Evolutionary conservation across 129 eudicot genomes (phyloP), one percentile per base, ranked within the genome.

Genomic region (Escallonia herrerae): DNA sequence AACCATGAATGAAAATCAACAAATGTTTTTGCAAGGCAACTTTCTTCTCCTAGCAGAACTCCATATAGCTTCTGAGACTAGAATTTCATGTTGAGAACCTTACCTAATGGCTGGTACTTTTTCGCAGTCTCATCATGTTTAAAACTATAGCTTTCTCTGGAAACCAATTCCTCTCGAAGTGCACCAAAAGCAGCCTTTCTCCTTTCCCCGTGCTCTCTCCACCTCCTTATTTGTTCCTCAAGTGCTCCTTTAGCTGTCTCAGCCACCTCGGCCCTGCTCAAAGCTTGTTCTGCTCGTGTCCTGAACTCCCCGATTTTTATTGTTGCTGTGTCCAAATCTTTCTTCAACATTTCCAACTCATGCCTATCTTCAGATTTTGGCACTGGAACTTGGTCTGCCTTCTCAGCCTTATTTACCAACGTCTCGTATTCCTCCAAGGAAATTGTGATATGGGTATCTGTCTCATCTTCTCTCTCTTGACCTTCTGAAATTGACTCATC

Each of bases 221-320:
- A 65, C 70, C 72, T 77, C 78, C 63, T 80, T 66, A 70, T 66
- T 71, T 77, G 68, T 45, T 80, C 93, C 79, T 85, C 93, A 6
- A 88, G 79, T 15, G 54, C 77, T 6, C 76, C 65, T 64, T 85
- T 88, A 2, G 68, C 86, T 63, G 57, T 64, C 80, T 88, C 96
- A 2, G 96, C 93, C 47, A 73, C 86, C 66, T 82, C 89, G 0
- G 96, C 93, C 13, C 96, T 68, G 63, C 83, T 82, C 51, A 65
- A 71, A 7, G 96, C 96, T 52, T 88, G 93, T 57, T 84, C 93
- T 8, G 83, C 81, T 56, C 87, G 60, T 55, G 86, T 65, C 87
- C 96, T 77, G 4, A 82, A 69, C 82, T 84, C 96, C 9, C 79
- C 75, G 15, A 88, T 77, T 63, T 62, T 80, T 6, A 66, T 62